These are phyloP conservation scores for Penicillium paradoxum DNA, from an alignment of 495 filamentous ascomycete genomes.

Conservation along the genomic window DNA sequence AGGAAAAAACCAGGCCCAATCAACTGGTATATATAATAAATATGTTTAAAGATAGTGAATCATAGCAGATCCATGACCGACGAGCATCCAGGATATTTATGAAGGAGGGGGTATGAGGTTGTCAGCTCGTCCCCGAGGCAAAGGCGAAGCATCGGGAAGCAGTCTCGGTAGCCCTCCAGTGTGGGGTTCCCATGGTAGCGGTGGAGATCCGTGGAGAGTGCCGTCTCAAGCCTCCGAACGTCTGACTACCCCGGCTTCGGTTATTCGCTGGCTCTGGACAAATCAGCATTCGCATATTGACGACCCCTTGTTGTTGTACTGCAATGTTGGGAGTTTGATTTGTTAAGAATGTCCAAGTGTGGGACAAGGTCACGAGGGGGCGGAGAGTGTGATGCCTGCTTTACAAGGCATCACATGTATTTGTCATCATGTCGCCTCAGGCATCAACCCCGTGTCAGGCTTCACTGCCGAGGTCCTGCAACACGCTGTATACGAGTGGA, in stretches of 20 bases:
- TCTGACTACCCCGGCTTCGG: conserved; percentile 1
- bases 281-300: conserved; percentile 1
- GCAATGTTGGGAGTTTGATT: conserved; percentile 1
- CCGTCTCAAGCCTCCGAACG: conserved; percentile 2
- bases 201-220: conserved; percentile 9
- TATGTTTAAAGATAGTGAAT: background rate
- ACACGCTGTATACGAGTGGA: no score
- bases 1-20: background rate
- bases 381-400: background rate
- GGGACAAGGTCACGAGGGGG: background rate
- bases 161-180: conserved; percentile 12
- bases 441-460: background rate
- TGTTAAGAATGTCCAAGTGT: background rate
- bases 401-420: background rate
- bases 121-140: conserved; percentile 6
- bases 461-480: no score
- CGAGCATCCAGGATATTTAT: conserved; percentile 3
- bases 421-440: background rate
- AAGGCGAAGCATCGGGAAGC: conserved; percentile 3
- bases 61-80: background rate
- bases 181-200: conserved; percentile 1
- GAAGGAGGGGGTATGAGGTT: background rate
- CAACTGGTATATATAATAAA: background rate
- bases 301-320: background rate
- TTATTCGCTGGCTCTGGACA: background rate